phyloP scores from a whole-genome alignment of 352 stramenopile genomes.

The Phytophthora rubi region DNA sequence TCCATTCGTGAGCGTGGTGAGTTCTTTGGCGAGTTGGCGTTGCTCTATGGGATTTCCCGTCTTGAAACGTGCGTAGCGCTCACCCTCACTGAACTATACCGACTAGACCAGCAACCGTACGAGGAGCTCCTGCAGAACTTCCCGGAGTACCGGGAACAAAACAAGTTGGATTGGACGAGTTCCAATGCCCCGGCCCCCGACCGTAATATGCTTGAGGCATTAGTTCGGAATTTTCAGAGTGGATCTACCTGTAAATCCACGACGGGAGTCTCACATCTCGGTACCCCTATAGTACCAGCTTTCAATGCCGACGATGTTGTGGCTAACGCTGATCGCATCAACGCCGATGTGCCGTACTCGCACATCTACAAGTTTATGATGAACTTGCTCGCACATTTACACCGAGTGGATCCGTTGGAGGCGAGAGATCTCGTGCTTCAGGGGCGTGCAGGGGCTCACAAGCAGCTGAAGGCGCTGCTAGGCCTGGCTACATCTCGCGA shows the following conservation, averaged over 20 bases:
- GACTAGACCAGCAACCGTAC: conserved; percentile 66
- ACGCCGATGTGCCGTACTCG: conserved; percentile 56
- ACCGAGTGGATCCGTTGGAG: conserved; percentile 54
- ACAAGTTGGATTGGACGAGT: conserved; percentile 63
- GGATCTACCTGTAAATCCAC: conserved; percentile 1
- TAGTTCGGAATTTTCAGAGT: conserved; percentile 19
- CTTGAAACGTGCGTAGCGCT: conserved; percentile 72
- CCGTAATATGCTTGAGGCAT: conserved; percentile 20
- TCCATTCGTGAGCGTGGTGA: conserved; percentile 48
- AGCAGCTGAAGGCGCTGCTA: conserved; percentile 31
- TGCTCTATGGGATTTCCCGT: conserved; percentile 67
- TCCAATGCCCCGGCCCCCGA: conserved; percentile 20
- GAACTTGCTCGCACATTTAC: conserved; percentile 53
- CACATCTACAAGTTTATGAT: conserved; percentile 66
- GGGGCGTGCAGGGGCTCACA: conserved; percentile 41
- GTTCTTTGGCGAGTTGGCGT: conserved; percentile 62
- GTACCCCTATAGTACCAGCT: conserved; percentile 18
- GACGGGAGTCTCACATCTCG: background rate
- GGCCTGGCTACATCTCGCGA: conserved; percentile 25
- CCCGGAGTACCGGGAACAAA: conserved; percentile 60
- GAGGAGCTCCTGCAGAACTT: conserved; percentile 72
- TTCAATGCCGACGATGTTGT: conserved; percentile 15
- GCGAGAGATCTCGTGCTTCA: conserved; percentile 58
- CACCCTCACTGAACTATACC: conserved; percentile 67
- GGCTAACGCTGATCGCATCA: conserved; percentile 37